Percentiles rank a stretch among this genome's conserved stretches.
These are phyloP conservation scores for Metschnikowia amazonensis DNA, from an alignment of 805 yeast species.

Conservation along the genomic window DNA sequence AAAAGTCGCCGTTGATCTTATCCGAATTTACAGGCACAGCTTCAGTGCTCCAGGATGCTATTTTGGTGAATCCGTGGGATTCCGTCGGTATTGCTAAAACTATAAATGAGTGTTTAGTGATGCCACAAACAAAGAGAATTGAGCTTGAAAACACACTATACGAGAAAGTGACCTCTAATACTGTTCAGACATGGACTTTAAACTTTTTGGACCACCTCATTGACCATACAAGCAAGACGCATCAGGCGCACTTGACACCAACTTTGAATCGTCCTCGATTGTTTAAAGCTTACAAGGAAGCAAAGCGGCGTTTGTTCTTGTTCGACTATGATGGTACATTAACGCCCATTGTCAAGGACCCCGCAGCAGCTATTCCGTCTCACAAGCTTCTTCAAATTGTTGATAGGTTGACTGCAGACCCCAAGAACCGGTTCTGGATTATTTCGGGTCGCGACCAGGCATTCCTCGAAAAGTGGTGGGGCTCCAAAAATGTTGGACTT, in stretches of 20 bases:
- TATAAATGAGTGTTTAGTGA: slow-evolving; percentile 61
- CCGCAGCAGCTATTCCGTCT: slow-evolving; percentile 97
- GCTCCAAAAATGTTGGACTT: slow-evolving; percentile 67
- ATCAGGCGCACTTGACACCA: slow-evolving; percentile 55
- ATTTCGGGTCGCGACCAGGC: slow-evolving; percentile 93
- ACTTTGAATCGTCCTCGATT: slow-evolving; percentile 71
- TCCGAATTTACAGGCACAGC: slow-evolving; percentile 94
- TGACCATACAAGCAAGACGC: slow-evolving; percentile 34
- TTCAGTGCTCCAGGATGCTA: slow-evolving; percentile 63
- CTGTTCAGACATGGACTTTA: slow-evolving; percentile 79
- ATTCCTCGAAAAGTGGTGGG: slow-evolving; percentile 86
- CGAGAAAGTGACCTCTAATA: slow-evolving; percentile 59
- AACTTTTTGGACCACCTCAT: slow-evolving; percentile 52
- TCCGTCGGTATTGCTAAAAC: slow-evolving; percentile 87
- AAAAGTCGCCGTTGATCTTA: slow-evolving; percentile 71
- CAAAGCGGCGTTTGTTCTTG: slow-evolving; percentile 71
- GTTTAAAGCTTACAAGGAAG: slow-evolving; percentile 52
- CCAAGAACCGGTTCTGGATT: slow-evolving; percentile 86
- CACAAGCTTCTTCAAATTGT: slow-evolving; percentile 61
- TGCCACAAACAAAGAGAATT: slow-evolving; percentile 46
- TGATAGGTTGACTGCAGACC: slow-evolving; percentile 62
- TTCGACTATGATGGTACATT: slow-evolving; percentile 98
- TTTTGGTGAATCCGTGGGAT: slow-evolving; percentile 96
- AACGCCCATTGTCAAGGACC: slow-evolving; percentile 94
- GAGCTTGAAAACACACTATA: slow-evolving; percentile 53